Evolutionary conservation across 495 filamentous ascomycete species (phyloP), one percentile per base, ranked within the genome.

Genomic region (Delitschia confertaspora): DNA sequence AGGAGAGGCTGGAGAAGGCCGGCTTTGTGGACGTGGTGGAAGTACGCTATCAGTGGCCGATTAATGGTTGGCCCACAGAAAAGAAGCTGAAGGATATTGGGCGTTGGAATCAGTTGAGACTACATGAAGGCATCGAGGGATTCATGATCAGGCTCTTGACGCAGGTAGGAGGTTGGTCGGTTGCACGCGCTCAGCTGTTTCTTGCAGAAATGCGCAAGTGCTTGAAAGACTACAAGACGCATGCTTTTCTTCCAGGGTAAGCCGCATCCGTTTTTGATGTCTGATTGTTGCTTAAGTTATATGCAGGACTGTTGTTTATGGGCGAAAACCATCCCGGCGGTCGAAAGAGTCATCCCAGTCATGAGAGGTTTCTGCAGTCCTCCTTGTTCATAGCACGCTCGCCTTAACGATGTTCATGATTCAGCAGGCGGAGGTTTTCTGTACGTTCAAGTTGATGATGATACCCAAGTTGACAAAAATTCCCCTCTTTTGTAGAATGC

Each of bases 11-110:
- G 35, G 49, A 45, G 26, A 26, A 33, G n/a, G 57, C 54, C 6
- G 57, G 57, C 17, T 60, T 57, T 26, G 50, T 53, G 7, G 44
- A 60, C 20, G 57, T 60, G 11, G 35, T 38, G 0, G 50, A 55
- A 37, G 26, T 45, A 14, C 20, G 29, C 22, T 57, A 45, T 19
- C 42, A 51, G 29, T 50, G 38, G 45, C 57, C 57, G 4, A 49
- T 60, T 25, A 42, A 42, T n/a, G 46, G 46, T 1, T 60, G 57
- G 57, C 20, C 38, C 8, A 23, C 38, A 8, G 55, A 60, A 30
- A 11, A 32, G 17, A 51, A 38, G 35, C 35, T 57, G 13, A 56
- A 48, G 38, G 33, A 56, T 6, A 38, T 58, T n/a, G 55, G 55
- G 3, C 2, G 21, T 30, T 58, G 48, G 47, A 58, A 58, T 30